A percentile compares a stretch with the other conserved stretches of the same genome.
Evolutionary conservation across 148 eudicot species (phyloP).

Genomic region (Rhododendron molle): DNA sequence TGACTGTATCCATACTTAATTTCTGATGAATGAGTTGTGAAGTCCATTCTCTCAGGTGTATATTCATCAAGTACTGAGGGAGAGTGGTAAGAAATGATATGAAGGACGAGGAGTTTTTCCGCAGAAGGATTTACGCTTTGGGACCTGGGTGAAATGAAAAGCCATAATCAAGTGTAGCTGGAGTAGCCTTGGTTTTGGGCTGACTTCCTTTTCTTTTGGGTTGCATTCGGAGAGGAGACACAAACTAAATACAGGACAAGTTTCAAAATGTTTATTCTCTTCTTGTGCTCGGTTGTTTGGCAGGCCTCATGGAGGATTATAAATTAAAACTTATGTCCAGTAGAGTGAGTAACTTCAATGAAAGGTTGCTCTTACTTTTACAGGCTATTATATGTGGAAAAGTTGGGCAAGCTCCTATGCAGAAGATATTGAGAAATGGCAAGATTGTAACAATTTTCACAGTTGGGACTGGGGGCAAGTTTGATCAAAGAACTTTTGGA

Average conservation of each 20-base stretch:
- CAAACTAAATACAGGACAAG: neutral
- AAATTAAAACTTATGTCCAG: neutral
- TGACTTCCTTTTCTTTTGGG: neutral
- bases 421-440: constrained; percentile 91
- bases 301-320: neutral
- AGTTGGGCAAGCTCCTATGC: constrained; percentile 87
- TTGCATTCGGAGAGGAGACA: neutral
- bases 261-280: neutral
- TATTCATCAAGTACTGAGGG: neutral
- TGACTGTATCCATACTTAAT: neutral
- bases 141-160: neutral
- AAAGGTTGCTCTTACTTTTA: constrained; percentile 3
- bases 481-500: constrained; percentile 65
- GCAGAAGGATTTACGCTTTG: neutral
- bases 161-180: neutral
- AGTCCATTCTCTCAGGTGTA: neutral
- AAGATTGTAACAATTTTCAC: constrained; percentile 80
- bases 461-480: constrained; percentile 97
- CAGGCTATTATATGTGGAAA: constrained; percentile 96
- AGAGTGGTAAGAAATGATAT: neutral
- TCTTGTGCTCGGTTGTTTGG: neutral
- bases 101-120: neutral
- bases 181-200: neutral
- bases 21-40: neutral
- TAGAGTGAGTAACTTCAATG: neutral